Evolutionary conservation across 2,329 filamentous ascomycete species (phyloP).

Genomic region (Colletotrichum lentis): DNA sequence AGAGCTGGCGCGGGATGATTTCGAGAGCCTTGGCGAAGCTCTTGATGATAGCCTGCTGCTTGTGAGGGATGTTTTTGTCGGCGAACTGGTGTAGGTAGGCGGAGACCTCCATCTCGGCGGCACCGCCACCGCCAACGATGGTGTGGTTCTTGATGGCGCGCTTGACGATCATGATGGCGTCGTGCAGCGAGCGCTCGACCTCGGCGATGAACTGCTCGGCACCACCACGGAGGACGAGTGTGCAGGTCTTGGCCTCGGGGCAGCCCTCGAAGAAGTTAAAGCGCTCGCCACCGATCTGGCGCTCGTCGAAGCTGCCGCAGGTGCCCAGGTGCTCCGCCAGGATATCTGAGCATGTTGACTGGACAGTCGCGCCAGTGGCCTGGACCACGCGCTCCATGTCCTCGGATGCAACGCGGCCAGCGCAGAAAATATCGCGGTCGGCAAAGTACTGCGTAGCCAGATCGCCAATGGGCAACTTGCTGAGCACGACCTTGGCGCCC

Average conservation of each 20-base stretch:
- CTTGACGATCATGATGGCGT: conserved; percentile 99
- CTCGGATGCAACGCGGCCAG: conserved; percentile 87
- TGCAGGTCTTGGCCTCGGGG: conserved; percentile 95
- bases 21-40: conserved; percentile 97
- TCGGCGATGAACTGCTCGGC: conserved; percentile 99
- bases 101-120: conserved; percentile 95
- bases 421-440: conserved; percentile 97
- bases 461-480: conserved; percentile 96
- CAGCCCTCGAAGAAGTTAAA: conserved; percentile 99
- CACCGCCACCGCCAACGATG: conserved; percentile 95
- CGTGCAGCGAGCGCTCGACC: conserved; percentile 95
- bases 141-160: conserved; percentile 92
- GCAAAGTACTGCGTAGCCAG: conserved; percentile 98
- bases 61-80: conserved; percentile 90
- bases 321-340: conserved; percentile 86
- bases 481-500: conserved; percentile 95
- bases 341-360: conserved; percentile 97
- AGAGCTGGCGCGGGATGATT: conserved; percentile 94
- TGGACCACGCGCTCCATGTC: conserved; percentile 97
- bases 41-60: conserved; percentile 98
- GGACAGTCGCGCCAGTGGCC: conserved; percentile 88
- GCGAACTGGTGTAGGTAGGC: conserved; percentile 92
- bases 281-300: conserved; percentile 94
- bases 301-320: conserved; percentile 91
- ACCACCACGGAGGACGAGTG: conserved; percentile 90